These are phyloP conservation scores for Fusarium clavum DNA, from an alignment of 2,329 filamentous ascomycete genomes.

Conservation along the genomic window DNA sequence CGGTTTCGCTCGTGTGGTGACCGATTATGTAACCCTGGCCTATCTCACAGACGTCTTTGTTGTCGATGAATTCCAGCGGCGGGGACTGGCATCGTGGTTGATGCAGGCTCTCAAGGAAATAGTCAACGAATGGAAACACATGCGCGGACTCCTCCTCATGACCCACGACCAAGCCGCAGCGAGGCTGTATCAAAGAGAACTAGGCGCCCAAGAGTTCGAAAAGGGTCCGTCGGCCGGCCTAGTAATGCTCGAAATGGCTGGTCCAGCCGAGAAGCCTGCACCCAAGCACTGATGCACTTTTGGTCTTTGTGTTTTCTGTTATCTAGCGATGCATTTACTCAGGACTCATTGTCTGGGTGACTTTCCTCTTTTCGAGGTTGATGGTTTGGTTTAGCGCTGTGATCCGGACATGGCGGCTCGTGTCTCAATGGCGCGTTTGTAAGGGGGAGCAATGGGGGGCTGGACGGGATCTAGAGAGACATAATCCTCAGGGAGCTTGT, in stretches of 20 bases:
- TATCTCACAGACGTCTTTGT: constrained; percentile 78
- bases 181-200: constrained; percentile 60
- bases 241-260: constrained; percentile 56
- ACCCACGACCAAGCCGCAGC: constrained; percentile 56
- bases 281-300: constrained; percentile 47
- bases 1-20: constrained; percentile 68
- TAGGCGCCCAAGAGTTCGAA: constrained; percentile 59
- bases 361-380: constrained; percentile 21
- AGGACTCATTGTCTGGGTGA: constrained; percentile 15
- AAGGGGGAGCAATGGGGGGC: constrained; percentile 94
- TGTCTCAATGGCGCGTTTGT: constrained; percentile 89
- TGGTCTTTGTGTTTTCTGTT: constrained; percentile 23
- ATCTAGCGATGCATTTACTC: constrained; percentile 37
- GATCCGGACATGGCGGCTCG: constrained; percentile 52
- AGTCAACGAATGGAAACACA: constrained; percentile 65
- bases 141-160: constrained; percentile 70
- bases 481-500: constrained; percentile 86
- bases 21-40: constrained; percentile 75
- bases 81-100: constrained; percentile 74
- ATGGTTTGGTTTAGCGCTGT: constrained; percentile 40
- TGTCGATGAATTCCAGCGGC: constrained; percentile 67
- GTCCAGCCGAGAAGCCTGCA: constrained; percentile 51
- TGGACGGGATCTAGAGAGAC: constrained; percentile 92
- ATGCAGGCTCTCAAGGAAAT: constrained; percentile 70
- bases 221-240: constrained; percentile 56